Evolutionary conservation across 1,139 yeast genomes (phyloP).

Genomic region (Yamadazyma siamensis): DNA sequence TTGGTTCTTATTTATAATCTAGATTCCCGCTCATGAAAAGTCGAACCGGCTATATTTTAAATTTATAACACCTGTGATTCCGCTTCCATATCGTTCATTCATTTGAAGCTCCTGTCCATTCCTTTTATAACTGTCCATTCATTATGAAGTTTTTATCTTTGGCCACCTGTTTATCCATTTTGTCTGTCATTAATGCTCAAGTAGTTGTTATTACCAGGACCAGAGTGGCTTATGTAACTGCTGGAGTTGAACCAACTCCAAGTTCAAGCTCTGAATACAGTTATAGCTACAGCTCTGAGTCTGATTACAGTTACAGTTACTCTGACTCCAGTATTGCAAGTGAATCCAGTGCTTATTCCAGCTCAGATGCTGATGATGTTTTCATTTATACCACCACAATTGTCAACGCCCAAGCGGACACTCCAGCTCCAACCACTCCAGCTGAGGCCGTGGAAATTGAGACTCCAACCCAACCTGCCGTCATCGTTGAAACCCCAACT

Average conservation of each 20-base stretch:
- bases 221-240: conserved; percentile 15
- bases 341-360: too few relatives aligned
- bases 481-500: too few relatives aligned
- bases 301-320: neutral
- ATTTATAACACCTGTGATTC: too few relatives aligned
- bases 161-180: conserved; percentile 14
- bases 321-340: neutral
- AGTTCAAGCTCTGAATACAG: conserved; percentile 2
- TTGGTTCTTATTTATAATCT: too few relatives aligned
- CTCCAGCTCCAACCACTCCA: conserved; percentile 4
- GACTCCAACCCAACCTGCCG: conserved; percentile 1
- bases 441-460: conserved; percentile 3
- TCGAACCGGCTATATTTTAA: too few relatives aligned
- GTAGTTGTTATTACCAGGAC: conserved; percentile 18
- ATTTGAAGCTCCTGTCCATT: conserved; percentile 1
- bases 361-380: too few relatives aligned
- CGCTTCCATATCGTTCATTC: conserved; percentile 3
- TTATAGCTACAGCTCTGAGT: neutral
- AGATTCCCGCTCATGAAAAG: too few relatives aligned
- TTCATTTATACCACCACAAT: too few relatives aligned
- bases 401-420: too few relatives aligned
- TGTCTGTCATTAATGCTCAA: conserved; percentile 13
- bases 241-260: conserved; percentile 9
- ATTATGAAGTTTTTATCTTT: conserved; percentile 17
- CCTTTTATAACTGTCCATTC: conserved; percentile 2